Conservation (phyloP, 2,329 filamentous ascomycete species). For the Arthroderma uncinatum region DNA sequence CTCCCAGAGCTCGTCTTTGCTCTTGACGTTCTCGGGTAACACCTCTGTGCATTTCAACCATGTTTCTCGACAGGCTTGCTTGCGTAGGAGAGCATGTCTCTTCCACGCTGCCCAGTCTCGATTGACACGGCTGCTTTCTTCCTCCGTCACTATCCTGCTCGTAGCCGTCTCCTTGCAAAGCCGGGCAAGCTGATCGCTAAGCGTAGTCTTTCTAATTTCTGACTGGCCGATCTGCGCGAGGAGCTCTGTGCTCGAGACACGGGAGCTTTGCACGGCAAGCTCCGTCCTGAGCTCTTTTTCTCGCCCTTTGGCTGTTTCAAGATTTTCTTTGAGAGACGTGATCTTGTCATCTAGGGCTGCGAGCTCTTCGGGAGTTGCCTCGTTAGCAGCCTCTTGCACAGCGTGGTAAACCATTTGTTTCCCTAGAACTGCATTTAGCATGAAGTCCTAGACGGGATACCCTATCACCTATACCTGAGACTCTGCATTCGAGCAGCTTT, state of each 20-base stretch:
- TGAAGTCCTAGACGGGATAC: not conserved
- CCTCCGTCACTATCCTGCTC: conserved; percentile 34
- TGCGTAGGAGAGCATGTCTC: conserved; percentile 30
- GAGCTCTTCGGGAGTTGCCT: conserved; percentile 39
- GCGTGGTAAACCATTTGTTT: conserved; percentile 54
- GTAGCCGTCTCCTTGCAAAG: conserved; percentile 28
- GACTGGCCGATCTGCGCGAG: conserved; percentile 34
- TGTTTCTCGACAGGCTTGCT: conserved; percentile 41
- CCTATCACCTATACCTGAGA: conserved; percentile 34
- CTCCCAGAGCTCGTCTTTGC: conserved; percentile 41
- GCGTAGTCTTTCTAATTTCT: conserved; percentile 34
- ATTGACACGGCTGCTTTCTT: conserved; percentile 40
- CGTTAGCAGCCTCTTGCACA: conserved; percentile 41
- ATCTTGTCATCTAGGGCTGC: conserved; percentile 41
- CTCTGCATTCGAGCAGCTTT: conserved; percentile 47
- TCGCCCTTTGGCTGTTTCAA: conserved; percentile 34
- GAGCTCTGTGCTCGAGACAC: conserved; percentile 43
- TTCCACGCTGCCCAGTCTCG: conserved; percentile 39
- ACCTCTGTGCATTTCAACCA: conserved; percentile 41
- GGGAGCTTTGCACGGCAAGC: conserved; percentile 37
- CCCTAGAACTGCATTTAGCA: conserved; percentile 28
- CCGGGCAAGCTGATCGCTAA: conserved; percentile 32
- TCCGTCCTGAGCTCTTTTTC: conserved; percentile 42
- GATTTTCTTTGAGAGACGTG: conserved; percentile 35
- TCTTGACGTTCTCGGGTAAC: conserved; percentile 37